These are phyloP conservation scores for Biscutella laevigata DNA, from an alignment of 441 rosid species.

Conservation along the genomic window DNA sequence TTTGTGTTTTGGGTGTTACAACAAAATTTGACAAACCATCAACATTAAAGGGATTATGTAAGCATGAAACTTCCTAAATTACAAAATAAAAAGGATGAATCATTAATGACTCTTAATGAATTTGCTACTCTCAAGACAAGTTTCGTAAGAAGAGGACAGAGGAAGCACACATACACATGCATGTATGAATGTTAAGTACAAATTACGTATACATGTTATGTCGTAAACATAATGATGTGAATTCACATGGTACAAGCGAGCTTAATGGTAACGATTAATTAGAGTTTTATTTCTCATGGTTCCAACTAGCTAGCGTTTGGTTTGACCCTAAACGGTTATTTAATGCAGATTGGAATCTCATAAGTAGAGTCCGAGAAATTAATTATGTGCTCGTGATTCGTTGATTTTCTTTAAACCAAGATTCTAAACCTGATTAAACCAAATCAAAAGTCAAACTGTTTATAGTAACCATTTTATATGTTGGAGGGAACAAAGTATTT, in stretches of 20 bases:
- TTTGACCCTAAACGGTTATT: background rate
- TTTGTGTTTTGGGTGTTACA: background rate
- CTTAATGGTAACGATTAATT: constrained; percentile 13
- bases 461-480: background rate
- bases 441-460: constrained; percentile 16
- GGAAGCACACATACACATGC: background rate
- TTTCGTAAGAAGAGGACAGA: constrained; percentile 12
- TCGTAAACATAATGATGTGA: background rate
- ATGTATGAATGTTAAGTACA: background rate
- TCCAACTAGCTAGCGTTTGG: constrained; percentile 2
- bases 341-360: constrained; percentile 11
- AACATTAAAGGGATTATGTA: background rate
- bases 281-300: constrained; percentile 4
- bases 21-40: background rate
- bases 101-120: background rate
- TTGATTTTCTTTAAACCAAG: background rate
- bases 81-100: background rate
- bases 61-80: constrained; percentile 1
- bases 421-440: background rate
- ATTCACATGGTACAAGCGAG: constrained; percentile 13
- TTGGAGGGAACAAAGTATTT: constrained; percentile 14
- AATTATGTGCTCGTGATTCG: constrained; percentile 12
- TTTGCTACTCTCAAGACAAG: background rate
- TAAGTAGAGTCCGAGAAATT: background rate
- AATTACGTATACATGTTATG: background rate